phyloP scores from a whole-genome alignment of 768 basidiomycete genomes.

The Leccinum disarticulatum region DNA sequence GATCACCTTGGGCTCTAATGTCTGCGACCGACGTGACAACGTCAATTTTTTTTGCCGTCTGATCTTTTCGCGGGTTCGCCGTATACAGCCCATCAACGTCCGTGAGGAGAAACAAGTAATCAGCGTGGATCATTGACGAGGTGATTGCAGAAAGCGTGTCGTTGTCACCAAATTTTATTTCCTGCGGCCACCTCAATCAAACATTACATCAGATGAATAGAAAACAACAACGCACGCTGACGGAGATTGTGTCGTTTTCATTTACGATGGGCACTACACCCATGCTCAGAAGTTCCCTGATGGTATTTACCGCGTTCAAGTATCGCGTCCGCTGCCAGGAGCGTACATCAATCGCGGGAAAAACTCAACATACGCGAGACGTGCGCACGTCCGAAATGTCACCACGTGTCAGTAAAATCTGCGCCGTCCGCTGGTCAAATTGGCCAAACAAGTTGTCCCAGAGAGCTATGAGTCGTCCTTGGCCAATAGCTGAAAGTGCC shows the following conservation, averaged over 20 bases:
- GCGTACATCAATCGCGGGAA: conserved; percentile 4
- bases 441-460: conserved; percentile 98
- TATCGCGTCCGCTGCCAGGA: conserved; percentile 81
- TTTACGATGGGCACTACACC: conserved; percentile 98
- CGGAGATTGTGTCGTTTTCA: conserved; percentile 98
- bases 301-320: conserved; percentile 93
- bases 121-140: conserved; percentile 95
- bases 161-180: conserved; percentile 99
- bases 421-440: conserved; percentile 92
- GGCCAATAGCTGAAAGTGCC: conserved; percentile 96
- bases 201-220: background rate
- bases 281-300: conserved; percentile 88
- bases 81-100: conserved; percentile 97
- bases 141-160: conserved; percentile 98
- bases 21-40: conserved; percentile 80
- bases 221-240: conserved; percentile 65
- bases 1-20: conserved; percentile 77
- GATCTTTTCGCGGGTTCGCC: conserved; percentile 91
- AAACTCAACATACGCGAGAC: background rate
- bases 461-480: conserved; percentile 91
- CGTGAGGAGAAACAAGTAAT: conserved; percentile 94
- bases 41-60: conserved; percentile 74
- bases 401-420: conserved; percentile 89
- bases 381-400: conserved; percentile 91
- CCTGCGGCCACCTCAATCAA: conserved; percentile 46